Base-by-base conservation (phyloP, 2,329 filamentous ascomycete species). In the Fusarium sp. region DNA sequence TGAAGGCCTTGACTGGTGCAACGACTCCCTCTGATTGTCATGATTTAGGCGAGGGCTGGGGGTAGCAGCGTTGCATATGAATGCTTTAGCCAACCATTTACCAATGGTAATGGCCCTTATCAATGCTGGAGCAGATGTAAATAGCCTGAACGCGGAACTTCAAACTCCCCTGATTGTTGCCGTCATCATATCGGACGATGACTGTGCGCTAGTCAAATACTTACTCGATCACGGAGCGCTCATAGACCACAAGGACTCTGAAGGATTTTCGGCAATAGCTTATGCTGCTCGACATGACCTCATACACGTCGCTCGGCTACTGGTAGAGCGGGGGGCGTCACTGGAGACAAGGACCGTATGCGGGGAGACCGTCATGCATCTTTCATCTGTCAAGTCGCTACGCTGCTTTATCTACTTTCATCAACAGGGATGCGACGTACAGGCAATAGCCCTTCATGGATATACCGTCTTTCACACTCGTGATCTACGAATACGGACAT, bases 1-100 rank as follows among this genome's bases (percentile, higher is more conserved):
- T 38, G 32, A 1, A 0, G 1, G 32, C 32, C 16, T 38, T 38
- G 32, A 38, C 32, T 4, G 16, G 32, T 38, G 9, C 16, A 18
- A 18, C 5, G 9, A 38, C 32, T 34, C 32, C 32, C 16, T 34
- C 32, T 3, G 5, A 18, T 34, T 18, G 8, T 18, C 16, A 34
- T 6, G 5, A 18, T 2, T 6, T 34, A 18, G 32, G 5, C 9
- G 29, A 30, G 12, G 12, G 12, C 12, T 30, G 29, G 29, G 12
- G 10, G 32, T 6, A 18, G 22, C 40, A 0, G 40, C 40, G 1
- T 22, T 43, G n/a, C 40, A 43, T 43, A 22, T 22, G 0, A 22
- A 4, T 0, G 20, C n/a, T 22, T 22, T 14, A 1, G 3, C 5
- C 5, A 5, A 22, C n/a, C 0, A 15, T 8, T 16, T n/a, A 43